phyloP scores from a whole-genome alignment of 345 rosid species.

The Barbarea vulgaris region DNA sequence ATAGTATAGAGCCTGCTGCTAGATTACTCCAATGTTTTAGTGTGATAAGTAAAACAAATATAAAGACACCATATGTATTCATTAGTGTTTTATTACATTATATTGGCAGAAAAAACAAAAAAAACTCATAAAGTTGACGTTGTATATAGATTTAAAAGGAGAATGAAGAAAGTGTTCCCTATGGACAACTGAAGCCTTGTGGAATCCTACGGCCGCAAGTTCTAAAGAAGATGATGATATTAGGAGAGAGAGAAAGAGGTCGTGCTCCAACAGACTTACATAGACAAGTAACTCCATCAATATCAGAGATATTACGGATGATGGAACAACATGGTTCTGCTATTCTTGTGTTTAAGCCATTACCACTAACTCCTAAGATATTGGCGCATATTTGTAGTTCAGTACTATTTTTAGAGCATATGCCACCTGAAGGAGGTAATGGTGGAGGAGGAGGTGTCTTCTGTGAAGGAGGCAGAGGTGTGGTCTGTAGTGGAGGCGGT shows the following conservation, averaged over 20 bases:
- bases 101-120: not conserved
- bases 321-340: slow-evolving; percentile 5
- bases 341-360: not conserved
- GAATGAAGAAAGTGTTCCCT: not conserved
- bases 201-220: not conserved
- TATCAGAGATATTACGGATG: not conserved
- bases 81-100: not conserved
- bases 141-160: not conserved
- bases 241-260: not conserved
- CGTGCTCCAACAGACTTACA: not conserved
- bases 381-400: not conserved
- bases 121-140: not conserved
- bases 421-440: not conserved
- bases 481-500: not conserved
- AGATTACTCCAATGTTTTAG: not conserved
- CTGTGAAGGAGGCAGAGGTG: not conserved
- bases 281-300: slow-evolving; percentile 7
- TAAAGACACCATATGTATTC: not conserved
- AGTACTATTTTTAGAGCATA: not conserved
- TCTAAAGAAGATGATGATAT: not conserved
- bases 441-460: not conserved
- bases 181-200: not conserved
- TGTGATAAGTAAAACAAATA: not conserved
- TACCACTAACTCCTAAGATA: not conserved
- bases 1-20: not conserved